These are phyloP conservation scores for Patellifolia procumbens DNA, from an alignment of 179 eudicot species.

Conservation along the genomic window DNA sequence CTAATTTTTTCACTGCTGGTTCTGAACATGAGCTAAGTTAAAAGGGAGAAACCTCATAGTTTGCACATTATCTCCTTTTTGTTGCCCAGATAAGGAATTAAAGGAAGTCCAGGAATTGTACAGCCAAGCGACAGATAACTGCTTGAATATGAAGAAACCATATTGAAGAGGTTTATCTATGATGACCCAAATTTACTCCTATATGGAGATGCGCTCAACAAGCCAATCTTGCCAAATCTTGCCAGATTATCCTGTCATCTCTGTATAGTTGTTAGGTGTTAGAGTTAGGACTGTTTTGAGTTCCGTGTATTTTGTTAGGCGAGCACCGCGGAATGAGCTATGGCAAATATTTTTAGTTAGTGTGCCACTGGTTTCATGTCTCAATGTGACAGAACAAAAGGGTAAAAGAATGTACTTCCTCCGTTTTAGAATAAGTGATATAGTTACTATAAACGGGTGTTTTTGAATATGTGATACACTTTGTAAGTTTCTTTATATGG, in stretches of 20 bases:
- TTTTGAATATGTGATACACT: no score
- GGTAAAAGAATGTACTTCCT: neutral
- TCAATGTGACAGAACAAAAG: neutral
- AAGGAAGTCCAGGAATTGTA: slow-evolving; percentile 90
- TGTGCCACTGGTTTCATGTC: neutral
- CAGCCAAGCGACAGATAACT: slow-evolving; percentile 75
- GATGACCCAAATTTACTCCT: neutral
- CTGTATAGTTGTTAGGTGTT: neutral
- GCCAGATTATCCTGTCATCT: neutral
- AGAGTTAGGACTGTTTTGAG: no score
- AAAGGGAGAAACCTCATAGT: neutral
- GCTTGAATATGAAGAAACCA: slow-evolving; percentile 75
- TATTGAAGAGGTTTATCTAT: slow-evolving; percentile 29
- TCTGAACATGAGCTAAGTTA: neutral
- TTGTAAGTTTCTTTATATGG: no score
- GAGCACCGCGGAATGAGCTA: neutral
- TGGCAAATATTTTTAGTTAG: neutral
- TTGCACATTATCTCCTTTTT: slow-evolving; percentile 1
- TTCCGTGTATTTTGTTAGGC: neutral
- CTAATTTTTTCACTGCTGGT: neutral
- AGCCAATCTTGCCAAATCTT: neutral
- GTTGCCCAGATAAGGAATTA: slow-evolving; percentile 66
- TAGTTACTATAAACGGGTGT: no score
- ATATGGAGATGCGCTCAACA: neutral
- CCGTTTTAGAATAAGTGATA: no score